phyloP scores from a whole-genome alignment of 2,329 filamentous ascomycete species.

The Thielaviopsis musarum region DNA sequence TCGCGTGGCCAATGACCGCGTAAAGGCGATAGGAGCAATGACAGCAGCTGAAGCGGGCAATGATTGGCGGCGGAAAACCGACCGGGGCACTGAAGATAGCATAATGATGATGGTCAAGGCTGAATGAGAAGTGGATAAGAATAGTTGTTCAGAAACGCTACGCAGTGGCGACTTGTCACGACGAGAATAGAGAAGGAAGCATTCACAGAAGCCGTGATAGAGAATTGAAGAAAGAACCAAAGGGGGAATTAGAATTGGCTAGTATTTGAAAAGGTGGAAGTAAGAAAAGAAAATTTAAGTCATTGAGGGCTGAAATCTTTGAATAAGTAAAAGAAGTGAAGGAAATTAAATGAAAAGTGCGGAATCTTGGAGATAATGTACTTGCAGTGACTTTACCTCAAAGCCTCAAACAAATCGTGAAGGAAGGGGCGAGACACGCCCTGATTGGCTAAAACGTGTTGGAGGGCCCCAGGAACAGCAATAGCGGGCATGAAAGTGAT shows the following conservation, averaged over 20 bases:
- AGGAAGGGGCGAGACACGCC: not conserved
- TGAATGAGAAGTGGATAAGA: not conserved
- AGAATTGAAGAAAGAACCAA: not conserved
- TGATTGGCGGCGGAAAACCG: slow-evolving; percentile 11
- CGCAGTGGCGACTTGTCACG: not conserved
- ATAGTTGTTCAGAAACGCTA: not conserved
- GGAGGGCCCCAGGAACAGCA: slow-evolving; percentile 2
- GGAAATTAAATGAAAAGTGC: not conserved
- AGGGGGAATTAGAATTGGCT: not conserved
- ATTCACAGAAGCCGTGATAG: not conserved
- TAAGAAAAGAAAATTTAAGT: not conserved
- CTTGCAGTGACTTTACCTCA: not conserved
- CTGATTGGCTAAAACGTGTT: not conserved
- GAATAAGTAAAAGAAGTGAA: not conserved
- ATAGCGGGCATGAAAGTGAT: not conserved
- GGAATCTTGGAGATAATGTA: not conserved
- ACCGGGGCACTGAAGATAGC: slow-evolving; percentile 8
- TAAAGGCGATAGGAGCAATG: slow-evolving; percentile 6
- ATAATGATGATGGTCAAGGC: not conserved
- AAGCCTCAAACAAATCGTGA: not conserved
- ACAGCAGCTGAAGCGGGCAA: slow-evolving; percentile 8
- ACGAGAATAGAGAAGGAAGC: not conserved
- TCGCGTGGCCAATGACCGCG: slow-evolving; percentile 8
- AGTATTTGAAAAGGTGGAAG: not conserved
- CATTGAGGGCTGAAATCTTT: not conserved